These are phyloP conservation scores for Podospora bellae-mahoneyi DNA, from an alignment of 495 filamentous ascomycete genomes.

Conservation along the genomic window DNA sequence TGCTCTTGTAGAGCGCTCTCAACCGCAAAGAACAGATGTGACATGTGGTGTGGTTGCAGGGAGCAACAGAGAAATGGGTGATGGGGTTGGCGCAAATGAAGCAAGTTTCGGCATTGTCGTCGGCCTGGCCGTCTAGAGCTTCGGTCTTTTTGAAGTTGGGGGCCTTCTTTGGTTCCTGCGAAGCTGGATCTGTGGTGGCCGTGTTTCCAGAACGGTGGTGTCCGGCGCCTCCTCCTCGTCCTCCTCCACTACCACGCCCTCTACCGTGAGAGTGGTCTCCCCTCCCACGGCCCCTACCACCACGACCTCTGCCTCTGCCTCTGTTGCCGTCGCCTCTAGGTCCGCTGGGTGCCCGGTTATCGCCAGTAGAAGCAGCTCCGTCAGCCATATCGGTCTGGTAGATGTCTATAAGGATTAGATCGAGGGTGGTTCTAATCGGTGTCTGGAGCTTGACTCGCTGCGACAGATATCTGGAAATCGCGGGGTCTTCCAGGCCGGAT, in stretches of 20 bases:
- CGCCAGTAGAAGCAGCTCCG: conserved; percentile 14
- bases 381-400: conserved; percentile 20
- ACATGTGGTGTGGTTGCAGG: conserved; percentile 92
- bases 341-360: conserved; percentile 13
- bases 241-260: conserved; percentile 11
- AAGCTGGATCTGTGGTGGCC: conserved; percentile 4
- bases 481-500: not conserved
- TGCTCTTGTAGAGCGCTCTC: conserved; percentile 91
- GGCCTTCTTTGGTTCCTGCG: conserved; percentile 17
- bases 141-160: conserved; percentile 28
- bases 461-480: conserved; percentile 21
- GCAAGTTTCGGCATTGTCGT: conserved; percentile 76
- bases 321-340: conserved; percentile 37
- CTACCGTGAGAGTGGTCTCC: conserved; percentile 10
- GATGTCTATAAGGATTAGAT: conserved; percentile 5
- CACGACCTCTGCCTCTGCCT: conserved; percentile 39
- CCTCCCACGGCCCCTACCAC: conserved; percentile 23
- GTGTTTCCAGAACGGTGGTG: conserved; percentile 7
- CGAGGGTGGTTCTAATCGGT: conserved; percentile 23
- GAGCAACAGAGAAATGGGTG: conserved; percentile 77
- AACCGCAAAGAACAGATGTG: conserved; percentile 90
- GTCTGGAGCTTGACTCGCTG: conserved; percentile 13
- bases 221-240: conserved; percentile 19
- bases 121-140: conserved; percentile 23
- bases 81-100: conserved; percentile 94